Evolutionary conservation across 805 yeast genomes (phyloP).

Genomic region (Metschnikowia cubensis): DNA sequence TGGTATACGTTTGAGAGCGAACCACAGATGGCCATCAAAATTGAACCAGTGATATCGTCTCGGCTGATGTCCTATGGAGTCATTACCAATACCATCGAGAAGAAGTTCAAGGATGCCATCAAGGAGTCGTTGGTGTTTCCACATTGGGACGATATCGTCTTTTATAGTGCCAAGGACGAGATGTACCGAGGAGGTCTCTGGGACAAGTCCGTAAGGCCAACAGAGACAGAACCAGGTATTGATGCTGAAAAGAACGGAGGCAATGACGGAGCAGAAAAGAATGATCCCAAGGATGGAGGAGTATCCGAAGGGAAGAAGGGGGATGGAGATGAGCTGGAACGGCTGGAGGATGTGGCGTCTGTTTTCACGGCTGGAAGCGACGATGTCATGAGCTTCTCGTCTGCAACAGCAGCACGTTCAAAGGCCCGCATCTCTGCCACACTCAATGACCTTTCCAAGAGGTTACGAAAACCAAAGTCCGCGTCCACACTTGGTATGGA

Average conservation of each 20-base stretch:
- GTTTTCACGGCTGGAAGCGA: not conserved
- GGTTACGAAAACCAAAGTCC: constrained; percentile 21
- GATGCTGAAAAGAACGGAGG: not conserved
- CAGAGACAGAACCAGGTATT: too few species aligned
- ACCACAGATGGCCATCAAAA: constrained; percentile 69
- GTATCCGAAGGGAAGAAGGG: too few species aligned
- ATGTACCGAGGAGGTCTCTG: constrained; percentile 91
- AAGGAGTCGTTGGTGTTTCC: constrained; percentile 81
- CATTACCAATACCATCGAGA: constrained; percentile 76
- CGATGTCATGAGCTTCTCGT: not conserved
- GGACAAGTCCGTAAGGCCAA: constrained; percentile 42
- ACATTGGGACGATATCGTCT: constrained; percentile 80
- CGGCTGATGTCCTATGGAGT: constrained; percentile 73
- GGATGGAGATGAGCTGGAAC: not conserved
- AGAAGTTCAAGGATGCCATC: constrained; percentile 72
- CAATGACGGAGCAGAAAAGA: not conserved
- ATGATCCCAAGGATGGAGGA: too few species aligned
- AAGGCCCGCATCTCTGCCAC: constrained; percentile 11
- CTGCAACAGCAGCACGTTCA: not conserved
- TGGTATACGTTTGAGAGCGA: constrained; percentile 86
- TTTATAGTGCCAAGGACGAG: constrained; percentile 61
- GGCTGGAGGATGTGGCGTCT: not conserved
- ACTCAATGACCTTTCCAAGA: constrained; percentile 13
- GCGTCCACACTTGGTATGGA: constrained; percentile 22
- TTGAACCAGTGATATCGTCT: constrained; percentile 90